Evolutionary conservation across 331 rosid genomes (phyloP).

Genomic region (Phaseolus coccineus): DNA sequence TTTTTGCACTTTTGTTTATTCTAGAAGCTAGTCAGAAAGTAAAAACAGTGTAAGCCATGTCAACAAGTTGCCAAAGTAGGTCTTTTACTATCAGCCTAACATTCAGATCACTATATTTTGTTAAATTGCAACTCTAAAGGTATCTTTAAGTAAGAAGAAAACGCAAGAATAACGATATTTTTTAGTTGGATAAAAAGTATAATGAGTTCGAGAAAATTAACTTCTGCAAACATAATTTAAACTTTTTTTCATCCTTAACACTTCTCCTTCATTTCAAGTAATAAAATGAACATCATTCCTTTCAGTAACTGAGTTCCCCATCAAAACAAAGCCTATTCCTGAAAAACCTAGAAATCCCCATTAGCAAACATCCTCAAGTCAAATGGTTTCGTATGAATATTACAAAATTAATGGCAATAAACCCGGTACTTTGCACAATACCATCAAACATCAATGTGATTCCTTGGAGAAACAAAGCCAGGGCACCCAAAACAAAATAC

Average conservation of each 20-base stretch:
- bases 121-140: too few relatives aligned
- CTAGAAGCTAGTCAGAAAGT: not conserved
- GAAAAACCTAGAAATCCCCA: not conserved
- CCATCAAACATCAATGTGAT: slow-evolving; percentile 4
- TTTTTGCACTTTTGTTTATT: not conserved
- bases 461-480: slow-evolving; percentile 11
- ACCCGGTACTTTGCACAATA: not conserved
- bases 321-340: not conserved
- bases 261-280: not conserved
- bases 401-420: not conserved
- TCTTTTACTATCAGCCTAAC: not conserved
- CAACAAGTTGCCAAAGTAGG: slow-evolving; percentile 22
- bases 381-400: not conserved
- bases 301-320: not conserved
- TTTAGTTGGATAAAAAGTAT: too few relatives aligned
- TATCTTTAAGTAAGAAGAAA: too few relatives aligned
- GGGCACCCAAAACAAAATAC: not conserved
- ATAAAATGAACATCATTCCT: not conserved
- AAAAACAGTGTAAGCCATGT: slow-evolving; percentile 5
- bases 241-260: not conserved
- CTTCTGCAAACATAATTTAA: not conserved
- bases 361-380: not conserved
- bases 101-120: too few relatives aligned
- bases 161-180: too few relatives aligned
- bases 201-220: too few relatives aligned